A percentile compares a stretch with the other conserved stretches of the same genome.
These are phyloP conservation scores for Irpex lacteus DNA, from an alignment of 1,284 basidiomycete genomes.

Conservation along the genomic window DNA sequence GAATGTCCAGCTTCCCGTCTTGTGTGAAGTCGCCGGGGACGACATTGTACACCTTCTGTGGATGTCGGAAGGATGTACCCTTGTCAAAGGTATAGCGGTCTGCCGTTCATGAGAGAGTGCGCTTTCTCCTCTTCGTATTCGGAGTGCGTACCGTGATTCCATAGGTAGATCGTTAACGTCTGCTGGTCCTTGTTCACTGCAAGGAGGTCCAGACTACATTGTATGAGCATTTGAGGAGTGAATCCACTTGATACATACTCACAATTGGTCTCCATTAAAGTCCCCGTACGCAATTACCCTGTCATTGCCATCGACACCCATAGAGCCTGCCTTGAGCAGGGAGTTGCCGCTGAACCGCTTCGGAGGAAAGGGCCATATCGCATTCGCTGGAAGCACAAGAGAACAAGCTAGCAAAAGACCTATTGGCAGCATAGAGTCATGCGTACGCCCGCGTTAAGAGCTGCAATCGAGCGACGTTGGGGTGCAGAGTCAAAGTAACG, in stretches of 20 bases:
- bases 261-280: constrained; percentile 96
- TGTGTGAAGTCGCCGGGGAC: constrained; percentile 93
- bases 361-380: constrained; percentile 78
- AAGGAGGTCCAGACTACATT: constrained; percentile 85
- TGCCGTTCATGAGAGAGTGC: constrained; percentile 23
- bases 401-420: constrained; percentile 5
- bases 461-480: background rate
- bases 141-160: constrained; percentile 72
- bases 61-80: constrained; percentile 54
- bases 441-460: background rate
- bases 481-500: background rate
- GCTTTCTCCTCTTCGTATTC: background rate
- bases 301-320: constrained; percentile 74
- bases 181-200: constrained; percentile 72
- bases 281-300: constrained; percentile 90
- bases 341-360: constrained; percentile 88
- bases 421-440: constrained; percentile 2
- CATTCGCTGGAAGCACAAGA: constrained; percentile 9
- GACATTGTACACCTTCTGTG: constrained; percentile 66
- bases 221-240: too few species aligned
- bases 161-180: constrained; percentile 73
- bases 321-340: constrained; percentile 75
- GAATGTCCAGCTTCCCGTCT: constrained; percentile 86
- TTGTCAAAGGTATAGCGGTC: constrained; percentile 62
- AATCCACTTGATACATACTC: too few species aligned